Evolutionary conservation across 2,329 filamentous ascomycete species (phyloP), one percentile per base, ranked within the genome.

Genomic region (Aspergillus flavus): DNA sequence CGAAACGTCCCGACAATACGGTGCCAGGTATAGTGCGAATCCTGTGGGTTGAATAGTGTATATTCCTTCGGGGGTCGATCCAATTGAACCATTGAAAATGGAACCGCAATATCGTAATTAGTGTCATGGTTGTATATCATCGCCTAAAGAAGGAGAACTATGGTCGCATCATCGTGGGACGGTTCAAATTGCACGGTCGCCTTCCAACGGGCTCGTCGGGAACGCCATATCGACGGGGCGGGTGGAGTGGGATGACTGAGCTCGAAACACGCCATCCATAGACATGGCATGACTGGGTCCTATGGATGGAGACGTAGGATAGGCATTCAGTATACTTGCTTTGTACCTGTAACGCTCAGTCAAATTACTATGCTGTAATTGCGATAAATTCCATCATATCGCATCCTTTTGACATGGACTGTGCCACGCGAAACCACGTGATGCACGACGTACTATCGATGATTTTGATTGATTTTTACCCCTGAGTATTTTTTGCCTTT

Each of bases 221-320:
- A 36, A 52, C 30, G 45, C 21, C 41, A 50, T 53, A 19, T 53
- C 21, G 28, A 59, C 43, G 58, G 58, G 48, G 58, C 32, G 23
- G 58, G 58, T 54, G 58, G 58, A 54, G 48, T 53, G 48, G n/a
- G 45, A 48, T 45, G 48, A 59, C 39, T 26, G 43, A 53, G 58
- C 6, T 14, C 39, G 48, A 59, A 59, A 59, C 58, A 43, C 58
- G 34, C 46, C 58, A 52, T 57, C 34, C 34, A 19, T 28, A 6
- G 23, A 45, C 7, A 46, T 57, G 26, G 36, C 23, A 43, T 57
- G 55, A 45, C 36, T 28, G 21, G n/a, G 21, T 23, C 30, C n/a
- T 14, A 12, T 43, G 6, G 5, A 58, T 45, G 36, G 41, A 57
- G 55, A 36, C 16, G 19, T 30, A 16, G 55, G 12, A 43, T 46